Conservation (phyloP, 2,329 filamentous ascomycete genomes). For the Hymenoscyphus scutula region DNA sequence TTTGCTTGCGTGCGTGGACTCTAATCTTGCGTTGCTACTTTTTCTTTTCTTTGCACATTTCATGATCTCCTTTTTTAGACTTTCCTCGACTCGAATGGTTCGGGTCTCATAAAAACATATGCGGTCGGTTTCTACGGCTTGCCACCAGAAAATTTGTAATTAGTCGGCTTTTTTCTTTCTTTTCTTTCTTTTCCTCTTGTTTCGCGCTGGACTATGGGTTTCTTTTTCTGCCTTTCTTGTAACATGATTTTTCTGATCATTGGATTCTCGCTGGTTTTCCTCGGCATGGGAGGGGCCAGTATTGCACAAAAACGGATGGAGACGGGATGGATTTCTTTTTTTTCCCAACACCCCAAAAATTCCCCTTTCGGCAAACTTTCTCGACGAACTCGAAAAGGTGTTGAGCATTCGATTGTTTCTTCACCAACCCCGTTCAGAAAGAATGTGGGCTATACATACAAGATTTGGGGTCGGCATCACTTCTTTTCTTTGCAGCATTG, state of each 20-base stretch:
- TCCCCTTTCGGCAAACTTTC: conserved; percentile 9
- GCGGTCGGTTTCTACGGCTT: conserved; percentile 27
- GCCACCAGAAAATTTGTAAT: conserved; percentile 39
- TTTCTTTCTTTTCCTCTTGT: conserved; percentile 32
- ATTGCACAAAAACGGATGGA: conserved; percentile 34
- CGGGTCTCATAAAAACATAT: conserved; percentile 27
- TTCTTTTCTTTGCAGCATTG: background rate
- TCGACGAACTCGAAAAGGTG: conserved; percentile 6
- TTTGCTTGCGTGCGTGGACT: conserved; percentile 27
- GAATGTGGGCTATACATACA: conserved; percentile 7
- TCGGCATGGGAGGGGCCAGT: conserved; percentile 24
- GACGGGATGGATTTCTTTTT: conserved; percentile 24
- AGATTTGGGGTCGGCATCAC: background rate
- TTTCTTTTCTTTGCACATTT: conserved; percentile 32
- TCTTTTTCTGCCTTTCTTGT: conserved; percentile 38
- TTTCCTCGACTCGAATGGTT: conserved; percentile 23
- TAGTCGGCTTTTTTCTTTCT: conserved; percentile 36
- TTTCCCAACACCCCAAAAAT: conserved; percentile 14
- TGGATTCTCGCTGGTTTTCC: conserved; percentile 28
- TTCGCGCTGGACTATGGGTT: conserved; percentile 11
- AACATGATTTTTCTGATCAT: conserved; percentile 29
- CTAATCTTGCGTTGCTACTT: conserved; percentile 26
- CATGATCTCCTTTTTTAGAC: conserved; percentile 30
- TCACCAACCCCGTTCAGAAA: conserved; percentile 2
- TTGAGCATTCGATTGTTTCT: conserved; percentile 1